Conservation (phyloP, 805 yeast species). For the Metschnikowia similis region DNA sequence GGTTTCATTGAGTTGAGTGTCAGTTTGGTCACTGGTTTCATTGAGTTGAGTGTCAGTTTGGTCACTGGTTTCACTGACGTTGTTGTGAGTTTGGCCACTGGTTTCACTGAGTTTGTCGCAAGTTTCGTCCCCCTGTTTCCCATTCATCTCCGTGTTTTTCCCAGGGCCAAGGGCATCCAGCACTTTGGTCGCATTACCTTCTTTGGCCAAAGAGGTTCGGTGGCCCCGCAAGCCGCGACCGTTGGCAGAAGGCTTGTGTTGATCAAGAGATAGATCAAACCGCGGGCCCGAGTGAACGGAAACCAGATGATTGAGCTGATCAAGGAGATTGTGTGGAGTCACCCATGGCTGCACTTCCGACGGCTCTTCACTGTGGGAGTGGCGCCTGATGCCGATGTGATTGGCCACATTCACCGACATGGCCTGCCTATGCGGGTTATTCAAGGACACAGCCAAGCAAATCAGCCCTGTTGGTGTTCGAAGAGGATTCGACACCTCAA, state of each 20-base stretch:
- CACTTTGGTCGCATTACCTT: no score
- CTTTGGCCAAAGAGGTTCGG: no score
- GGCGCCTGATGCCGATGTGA: not conserved
- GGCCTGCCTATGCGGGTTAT: constrained; percentile 3
- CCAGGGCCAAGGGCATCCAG: no score
- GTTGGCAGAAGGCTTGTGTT: not conserved
- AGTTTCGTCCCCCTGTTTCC: no score
- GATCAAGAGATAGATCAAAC: not conserved
- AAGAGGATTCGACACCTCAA: constrained; percentile 15
- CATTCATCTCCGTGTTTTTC: no score
- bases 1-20: no score
- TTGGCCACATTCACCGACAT: not conserved
- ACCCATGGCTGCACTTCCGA: not conserved
- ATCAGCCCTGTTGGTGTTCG: constrained; percentile 5
- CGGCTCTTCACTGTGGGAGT: not conserved
- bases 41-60: no score
- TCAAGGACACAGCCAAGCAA: constrained; percentile 3
- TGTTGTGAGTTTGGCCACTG: no score
- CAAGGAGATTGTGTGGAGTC: constrained; percentile 6
- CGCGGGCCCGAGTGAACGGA: not conserved
- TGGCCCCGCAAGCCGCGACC: no score
- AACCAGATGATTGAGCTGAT: constrained; percentile 8
- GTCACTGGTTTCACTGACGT: no score
- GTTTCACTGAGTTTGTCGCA: no score
- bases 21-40: no score